Percentiles rank a stretch among this genome's conserved stretches.
Evolutionary conservation across 768 basidiomycete species (phyloP).

Genomic region (Lactarius evosmus): DNA sequence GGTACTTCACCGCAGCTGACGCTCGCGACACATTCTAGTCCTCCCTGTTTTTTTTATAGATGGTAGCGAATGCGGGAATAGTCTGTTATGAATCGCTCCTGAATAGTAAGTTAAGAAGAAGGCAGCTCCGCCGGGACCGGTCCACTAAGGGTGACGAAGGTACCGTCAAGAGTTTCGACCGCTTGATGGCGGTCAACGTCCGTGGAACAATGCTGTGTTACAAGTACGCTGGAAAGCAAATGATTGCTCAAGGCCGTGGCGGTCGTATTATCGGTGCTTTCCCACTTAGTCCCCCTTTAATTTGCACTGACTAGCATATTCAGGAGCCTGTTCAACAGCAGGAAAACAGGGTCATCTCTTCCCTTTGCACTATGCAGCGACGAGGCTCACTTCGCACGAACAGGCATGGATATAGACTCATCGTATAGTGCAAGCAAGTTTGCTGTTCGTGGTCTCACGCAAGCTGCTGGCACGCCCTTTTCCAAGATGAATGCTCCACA

Average conservation of each 20-base stretch:
- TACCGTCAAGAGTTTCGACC: conserved; percentile 13
- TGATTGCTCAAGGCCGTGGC: conserved; percentile 28
- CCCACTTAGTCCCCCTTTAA: not conserved
- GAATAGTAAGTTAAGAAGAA: not conserved
- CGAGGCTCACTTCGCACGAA: not conserved
- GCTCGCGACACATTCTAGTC: not conserved
- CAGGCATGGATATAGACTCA: not conserved
- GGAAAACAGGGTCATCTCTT: conserved; percentile 21
- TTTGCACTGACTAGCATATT: not conserved
- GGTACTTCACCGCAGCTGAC: not conserved
- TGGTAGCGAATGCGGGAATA: conserved; percentile 28
- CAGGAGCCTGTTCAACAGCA: conserved; percentile 14
- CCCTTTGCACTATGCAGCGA: not conserved
- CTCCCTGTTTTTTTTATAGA: conserved; percentile 13
- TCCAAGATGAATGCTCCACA: not conserved
- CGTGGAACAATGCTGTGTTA: conserved; percentile 29
- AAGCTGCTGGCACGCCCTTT: conserved; percentile 22
- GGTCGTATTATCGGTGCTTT: conserved; percentile 18
- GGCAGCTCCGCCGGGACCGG: not conserved
- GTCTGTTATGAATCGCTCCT: not conserved
- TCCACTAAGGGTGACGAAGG: not conserved
- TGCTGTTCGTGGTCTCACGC: conserved; percentile 30
- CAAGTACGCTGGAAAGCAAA: conserved; percentile 30
- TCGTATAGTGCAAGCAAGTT: conserved; percentile 29
- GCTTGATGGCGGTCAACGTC: conserved; percentile 12